Conservation (phyloP, 768 basidiomycete genomes). For the Boletus reticuloceps region DNA sequence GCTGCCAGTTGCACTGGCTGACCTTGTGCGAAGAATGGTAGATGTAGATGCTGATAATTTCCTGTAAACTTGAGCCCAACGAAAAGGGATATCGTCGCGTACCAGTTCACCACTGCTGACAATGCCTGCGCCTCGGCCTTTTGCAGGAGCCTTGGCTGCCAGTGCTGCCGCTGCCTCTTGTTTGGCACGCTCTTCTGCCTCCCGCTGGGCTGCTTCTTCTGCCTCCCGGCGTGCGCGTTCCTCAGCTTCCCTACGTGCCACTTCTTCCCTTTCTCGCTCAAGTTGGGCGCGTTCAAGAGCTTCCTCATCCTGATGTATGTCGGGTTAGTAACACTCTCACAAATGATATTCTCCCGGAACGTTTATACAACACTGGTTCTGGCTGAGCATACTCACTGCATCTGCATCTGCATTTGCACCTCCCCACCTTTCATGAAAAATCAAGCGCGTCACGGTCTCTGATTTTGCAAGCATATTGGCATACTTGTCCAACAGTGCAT, state of each 20-base stretch:
- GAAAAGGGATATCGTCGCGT: slow-evolving; percentile 4
- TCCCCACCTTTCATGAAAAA: slow-evolving; percentile 78
- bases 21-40: slow-evolving; percentile 20
- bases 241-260: slow-evolving; percentile 41
- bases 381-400: slow-evolving; percentile 44
- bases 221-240: slow-evolving; percentile 32
- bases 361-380: too few species aligned
- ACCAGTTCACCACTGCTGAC: slow-evolving; percentile 51
- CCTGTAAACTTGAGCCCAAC: slow-evolving; percentile 4
- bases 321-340: neutral
- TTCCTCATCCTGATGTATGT: slow-evolving; percentile 52
- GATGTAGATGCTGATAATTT: slow-evolving; percentile 11
- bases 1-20: slow-evolving; percentile 28
- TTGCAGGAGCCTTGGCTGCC: slow-evolving; percentile 20
- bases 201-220: slow-evolving; percentile 36
- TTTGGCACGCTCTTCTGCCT: slow-evolving; percentile 49
- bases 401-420: slow-evolving; percentile 76
- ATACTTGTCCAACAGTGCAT: slow-evolving; percentile 74
- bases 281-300: slow-evolving; percentile 24
- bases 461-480: slow-evolving; percentile 65
- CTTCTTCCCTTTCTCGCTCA: slow-evolving; percentile 37
- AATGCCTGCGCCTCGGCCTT: slow-evolving; percentile 44
- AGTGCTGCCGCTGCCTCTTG: slow-evolving; percentile 45
- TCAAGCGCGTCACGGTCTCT: slow-evolving; percentile 62
- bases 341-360: neutral